Evolutionary conservation across 2,329 filamentous ascomycete genomes (phyloP).

Genomic region (Trichoderma guizhouense): DNA sequence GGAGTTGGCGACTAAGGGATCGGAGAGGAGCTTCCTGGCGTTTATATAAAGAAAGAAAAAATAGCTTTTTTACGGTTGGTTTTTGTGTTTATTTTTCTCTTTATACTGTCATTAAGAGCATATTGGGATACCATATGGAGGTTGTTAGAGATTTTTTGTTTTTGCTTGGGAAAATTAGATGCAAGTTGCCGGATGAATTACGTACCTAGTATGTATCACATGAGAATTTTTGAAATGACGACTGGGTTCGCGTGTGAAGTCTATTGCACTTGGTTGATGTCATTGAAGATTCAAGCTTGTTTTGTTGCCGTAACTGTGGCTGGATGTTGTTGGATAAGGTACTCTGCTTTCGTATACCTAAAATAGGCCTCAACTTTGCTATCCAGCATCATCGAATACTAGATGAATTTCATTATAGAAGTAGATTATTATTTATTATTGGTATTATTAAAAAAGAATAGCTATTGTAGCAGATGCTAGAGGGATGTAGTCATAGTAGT

Average conservation of each 20-base stretch:
- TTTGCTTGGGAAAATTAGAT: not conserved
- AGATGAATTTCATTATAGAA: no score
- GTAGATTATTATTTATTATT: no score
- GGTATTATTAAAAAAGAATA: no score
- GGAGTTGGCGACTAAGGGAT: conserved; percentile 22
- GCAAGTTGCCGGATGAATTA: not conserved
- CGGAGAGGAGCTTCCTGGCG: conserved; percentile 27
- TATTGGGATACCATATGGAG: not conserved
- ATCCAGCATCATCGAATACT: no score
- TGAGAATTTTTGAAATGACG: not conserved
- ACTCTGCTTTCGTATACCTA: not conserved
- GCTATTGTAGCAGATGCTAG: no score
- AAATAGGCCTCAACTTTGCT: no score
- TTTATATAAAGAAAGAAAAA: conserved; percentile 24
- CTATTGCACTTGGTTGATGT: not conserved
- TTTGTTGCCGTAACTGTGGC: not conserved
- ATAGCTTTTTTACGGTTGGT: not conserved
- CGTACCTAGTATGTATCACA: not conserved
- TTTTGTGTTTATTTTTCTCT: not conserved
- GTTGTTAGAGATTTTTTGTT: not conserved
- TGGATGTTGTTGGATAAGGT: not conserved
- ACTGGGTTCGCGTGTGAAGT: not conserved
- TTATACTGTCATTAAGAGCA: not conserved
- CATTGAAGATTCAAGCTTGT: not conserved
- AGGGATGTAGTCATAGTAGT: no score